These are phyloP conservation scores for Cytospora piceicola DNA, from an alignment of 2,329 filamentous ascomycete genomes.

Conservation along the genomic window DNA sequence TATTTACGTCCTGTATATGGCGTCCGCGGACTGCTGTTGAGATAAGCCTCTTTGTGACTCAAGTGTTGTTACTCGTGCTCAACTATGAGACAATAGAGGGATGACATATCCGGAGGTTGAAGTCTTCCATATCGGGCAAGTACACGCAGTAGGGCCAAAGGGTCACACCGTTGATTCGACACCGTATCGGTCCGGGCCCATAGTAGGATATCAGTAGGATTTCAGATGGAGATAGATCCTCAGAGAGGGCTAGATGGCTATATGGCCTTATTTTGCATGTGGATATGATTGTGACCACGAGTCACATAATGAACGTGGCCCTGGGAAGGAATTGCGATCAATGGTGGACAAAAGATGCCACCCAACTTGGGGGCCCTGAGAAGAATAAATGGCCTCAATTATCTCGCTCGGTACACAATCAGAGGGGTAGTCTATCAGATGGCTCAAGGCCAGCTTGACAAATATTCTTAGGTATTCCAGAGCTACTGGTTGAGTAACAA, in stretches of 20 bases:
- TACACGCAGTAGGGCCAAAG: conserved; percentile 19
- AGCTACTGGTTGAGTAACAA: no score
- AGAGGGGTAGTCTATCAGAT: no score
- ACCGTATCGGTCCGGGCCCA: not conserved
- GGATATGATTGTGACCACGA: no score
- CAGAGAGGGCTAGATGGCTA: not conserved
- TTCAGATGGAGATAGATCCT: not conserved
- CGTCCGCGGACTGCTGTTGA: conserved; percentile 10
- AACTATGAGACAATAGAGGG: conserved; percentile 1
- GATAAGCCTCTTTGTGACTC: conserved; percentile 9
- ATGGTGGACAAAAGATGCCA: no score
- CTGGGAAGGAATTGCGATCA: no score
- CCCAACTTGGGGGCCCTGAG: no score
- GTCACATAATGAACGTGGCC: no score
- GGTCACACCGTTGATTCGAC: not conserved
- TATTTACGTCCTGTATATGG: conserved; percentile 2
- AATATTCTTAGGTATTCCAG: no score
- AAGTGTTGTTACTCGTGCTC: not conserved
- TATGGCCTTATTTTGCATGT: not conserved
- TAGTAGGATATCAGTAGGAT: not conserved
- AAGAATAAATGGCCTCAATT: no score
- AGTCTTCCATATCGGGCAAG: conserved; percentile 19
- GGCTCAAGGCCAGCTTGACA: no score
- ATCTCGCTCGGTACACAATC: no score
- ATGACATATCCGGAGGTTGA: not conserved